These are phyloP conservation scores for Antitrichia curtipendula DNA, from an alignment of 225 moss, liverwort and hornwort genomes.

Conservation along the genomic window DNA sequence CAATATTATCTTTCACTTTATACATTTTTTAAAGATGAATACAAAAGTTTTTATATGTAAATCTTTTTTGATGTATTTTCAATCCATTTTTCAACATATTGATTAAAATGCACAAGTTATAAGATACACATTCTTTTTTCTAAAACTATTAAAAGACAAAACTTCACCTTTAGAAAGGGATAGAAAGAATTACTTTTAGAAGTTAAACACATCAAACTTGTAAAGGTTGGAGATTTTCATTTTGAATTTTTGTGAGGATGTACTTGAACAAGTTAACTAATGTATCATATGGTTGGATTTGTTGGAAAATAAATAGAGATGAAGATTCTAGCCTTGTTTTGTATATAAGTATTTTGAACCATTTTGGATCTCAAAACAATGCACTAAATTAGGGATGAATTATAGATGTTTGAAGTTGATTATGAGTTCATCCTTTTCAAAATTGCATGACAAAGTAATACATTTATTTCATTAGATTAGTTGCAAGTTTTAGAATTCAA, in stretches of 20 bases:
- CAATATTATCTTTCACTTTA: not conserved
- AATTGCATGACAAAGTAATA: not conserved
- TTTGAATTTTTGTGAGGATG: no score
- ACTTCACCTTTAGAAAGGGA: no score
- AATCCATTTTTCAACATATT: not conserved
- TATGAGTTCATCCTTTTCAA: not conserved
- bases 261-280: not conserved
- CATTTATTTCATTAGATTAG: not conserved
- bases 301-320: not conserved
- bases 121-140: no score
- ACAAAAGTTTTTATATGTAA: no score
- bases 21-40: not conserved
- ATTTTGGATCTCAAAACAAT: not conserved
- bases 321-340: not conserved
- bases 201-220: no score
- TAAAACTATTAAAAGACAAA: no score
- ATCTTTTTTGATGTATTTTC: not conserved
- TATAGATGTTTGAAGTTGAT: not conserved
- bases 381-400: fast-evolving
- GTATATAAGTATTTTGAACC: not conserved
- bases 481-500: not conserved
- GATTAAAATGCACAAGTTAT: not conserved
- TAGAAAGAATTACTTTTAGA: no score
- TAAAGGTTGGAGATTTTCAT: no score
- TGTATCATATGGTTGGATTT: not conserved